Conservation (phyloP, 2,329 filamentous ascomycete genomes). For the Microthyrium microscopicum region DNA sequence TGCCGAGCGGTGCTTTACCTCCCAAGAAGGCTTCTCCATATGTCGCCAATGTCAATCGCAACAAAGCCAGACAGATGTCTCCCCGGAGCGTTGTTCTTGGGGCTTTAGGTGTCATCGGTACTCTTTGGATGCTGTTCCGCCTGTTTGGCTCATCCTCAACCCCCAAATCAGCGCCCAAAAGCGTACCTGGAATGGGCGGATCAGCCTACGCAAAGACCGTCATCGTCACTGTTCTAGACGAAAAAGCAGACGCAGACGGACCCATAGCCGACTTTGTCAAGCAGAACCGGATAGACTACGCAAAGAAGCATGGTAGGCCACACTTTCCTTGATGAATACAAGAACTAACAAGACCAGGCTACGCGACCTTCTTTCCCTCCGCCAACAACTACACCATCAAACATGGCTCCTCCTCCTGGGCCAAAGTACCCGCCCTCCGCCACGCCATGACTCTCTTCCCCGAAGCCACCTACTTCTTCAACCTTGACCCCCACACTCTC, state of each 20-base stretch:
- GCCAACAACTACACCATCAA: slow-evolving; percentile 58
- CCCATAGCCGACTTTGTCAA: slow-evolving; percentile 57
- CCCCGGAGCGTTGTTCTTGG: too few relatives aligned
- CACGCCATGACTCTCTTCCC: slow-evolving; percentile 75
- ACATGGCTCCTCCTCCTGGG: slow-evolving; percentile 46
- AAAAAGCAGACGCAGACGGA: slow-evolving; percentile 43
- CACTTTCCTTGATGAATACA: background rate
- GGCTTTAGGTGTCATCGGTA: too few relatives aligned
- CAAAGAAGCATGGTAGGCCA: slow-evolving; percentile 61
- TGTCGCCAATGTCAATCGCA: slow-evolving; percentile 4
- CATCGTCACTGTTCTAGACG: slow-evolving; percentile 72
- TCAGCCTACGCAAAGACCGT: too few relatives aligned
- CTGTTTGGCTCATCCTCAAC: slow-evolving; percentile 14
- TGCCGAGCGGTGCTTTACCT: too few relatives aligned
- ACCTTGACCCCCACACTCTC: slow-evolving; percentile 65
- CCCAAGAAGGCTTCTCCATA: too few relatives aligned
- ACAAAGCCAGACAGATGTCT: slow-evolving; percentile 6
- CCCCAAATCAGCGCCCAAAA: slow-evolving; percentile 9
- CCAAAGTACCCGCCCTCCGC: slow-evolving; percentile 67
- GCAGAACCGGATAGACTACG: slow-evolving; percentile 73
- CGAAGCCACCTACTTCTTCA: slow-evolving; percentile 68
- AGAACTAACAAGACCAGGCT: slow-evolving; percentile 39
- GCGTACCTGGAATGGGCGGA: slow-evolving; percentile 28
- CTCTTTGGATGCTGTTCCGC: slow-evolving; percentile 20
- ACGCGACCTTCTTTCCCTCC: slow-evolving; percentile 67